Conservation (phyloP, 2,329 filamentous ascomycete genomes). For the Blastomyces emzantsi region DNA sequence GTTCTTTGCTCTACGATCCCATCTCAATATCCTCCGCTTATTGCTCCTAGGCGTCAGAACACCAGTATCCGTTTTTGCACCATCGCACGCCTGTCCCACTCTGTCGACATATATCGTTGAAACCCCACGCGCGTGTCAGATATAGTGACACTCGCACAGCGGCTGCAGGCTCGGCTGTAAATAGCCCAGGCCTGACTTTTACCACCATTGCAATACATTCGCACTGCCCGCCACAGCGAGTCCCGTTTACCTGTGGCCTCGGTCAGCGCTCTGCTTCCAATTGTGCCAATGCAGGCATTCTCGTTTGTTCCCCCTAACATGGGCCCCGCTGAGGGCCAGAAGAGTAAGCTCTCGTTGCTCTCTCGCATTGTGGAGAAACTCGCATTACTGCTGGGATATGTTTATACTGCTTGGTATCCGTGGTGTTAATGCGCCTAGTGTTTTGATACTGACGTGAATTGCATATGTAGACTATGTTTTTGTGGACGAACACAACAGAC, state of each 20-base stretch:
- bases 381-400: not conserved
- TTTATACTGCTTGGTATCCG: not conserved
- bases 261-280: not conserved
- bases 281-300: conserved; percentile 57
- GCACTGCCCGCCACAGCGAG: not conserved
- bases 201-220: not conserved
- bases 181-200: not conserved
- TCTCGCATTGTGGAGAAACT: not conserved
- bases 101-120: not conserved
- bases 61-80: not conserved
- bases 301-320: conserved; percentile 60
- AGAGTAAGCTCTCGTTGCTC: conserved; percentile 51
- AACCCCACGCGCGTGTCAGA: conserved; percentile 2
- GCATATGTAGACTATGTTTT: conserved; percentile 82
- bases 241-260: not conserved
- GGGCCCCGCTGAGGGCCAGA: conserved; percentile 66
- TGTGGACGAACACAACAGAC: conserved; percentile 95
- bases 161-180: not conserved
- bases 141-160: not conserved
- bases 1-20: not conserved
- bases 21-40: not conserved
- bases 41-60: not conserved
- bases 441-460: conserved; percentile 7
- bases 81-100: conserved; percentile 2
- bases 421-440: conserved; percentile 12